Evolutionary conservation across 768 basidiomycete genomes (phyloP), one percentile per base, ranked within the genome.

Genomic region (Mycena rebaudengoi): DNA sequence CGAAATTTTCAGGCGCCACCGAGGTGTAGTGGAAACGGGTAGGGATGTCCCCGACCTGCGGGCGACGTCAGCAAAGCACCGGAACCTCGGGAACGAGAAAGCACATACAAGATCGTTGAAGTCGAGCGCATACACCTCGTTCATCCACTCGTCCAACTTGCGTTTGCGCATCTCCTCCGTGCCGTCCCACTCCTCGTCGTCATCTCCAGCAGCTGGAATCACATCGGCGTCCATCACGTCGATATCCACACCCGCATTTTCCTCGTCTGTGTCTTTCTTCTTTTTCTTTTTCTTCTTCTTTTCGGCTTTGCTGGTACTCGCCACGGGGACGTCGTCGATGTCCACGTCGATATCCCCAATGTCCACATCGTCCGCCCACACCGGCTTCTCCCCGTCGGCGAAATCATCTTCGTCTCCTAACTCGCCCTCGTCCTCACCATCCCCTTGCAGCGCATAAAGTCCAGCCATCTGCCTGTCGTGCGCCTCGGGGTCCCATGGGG

Each of bases 11-110:
- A 0, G 87, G 71, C 41, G 87, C 76, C 32, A 91, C 86, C 41
- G 88, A 82, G n/a, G 87, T 82, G 73, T 99, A 99, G 75, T 92
- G 90, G 86, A 99, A 99, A 12, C 95, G 91, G 0, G 96, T 99
- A 2, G 95, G 91, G 71, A 96, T 79, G 73, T 90, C 94, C 7
- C 89, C 96, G 51, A 97, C 90, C 96, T 96, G 71, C 23, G 66
- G 16, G n/a, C n/a, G 62, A 16, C 21, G 25, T 40, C 14, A 60
- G 50, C 62, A 18, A 57, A 61, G 58, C 44, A 60, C 40, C 30
- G 28, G 23, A 50, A 54, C 16, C 6, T 8, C 7, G 26, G 20
- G 43, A 58, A 32, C 43, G 11, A 54, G 46, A 6, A 14, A 54
- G 14, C 41, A 51, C 90, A 70, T 63, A 96, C 96, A 82, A 98